Conservation (phyloP, 257 asterid genomes). For the Solanum stenotomum region DNA sequence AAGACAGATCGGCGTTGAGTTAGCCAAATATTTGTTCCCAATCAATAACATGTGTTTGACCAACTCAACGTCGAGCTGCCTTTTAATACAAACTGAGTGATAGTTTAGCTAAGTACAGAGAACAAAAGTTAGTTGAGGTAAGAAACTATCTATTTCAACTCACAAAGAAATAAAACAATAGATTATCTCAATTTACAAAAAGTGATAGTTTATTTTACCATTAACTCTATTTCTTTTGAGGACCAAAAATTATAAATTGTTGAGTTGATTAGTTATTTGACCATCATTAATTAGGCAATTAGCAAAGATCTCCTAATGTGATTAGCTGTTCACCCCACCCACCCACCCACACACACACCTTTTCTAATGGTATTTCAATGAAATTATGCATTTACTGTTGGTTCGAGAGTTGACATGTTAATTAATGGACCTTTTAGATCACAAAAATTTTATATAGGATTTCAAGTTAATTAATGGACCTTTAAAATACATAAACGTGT, state of each 20-base stretch:
- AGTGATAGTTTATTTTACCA: neutral
- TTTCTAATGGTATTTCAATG: no score
- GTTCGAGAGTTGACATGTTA: no score
- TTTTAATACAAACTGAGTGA: neutral
- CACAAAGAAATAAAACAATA: neutral
- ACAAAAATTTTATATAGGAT: neutral
- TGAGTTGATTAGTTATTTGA: neutral
- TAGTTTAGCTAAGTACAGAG: no score
- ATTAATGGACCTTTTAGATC: neutral
- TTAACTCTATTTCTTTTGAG: neutral
- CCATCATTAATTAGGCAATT: neutral
- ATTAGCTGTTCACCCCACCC: no score
- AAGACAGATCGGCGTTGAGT: neutral
- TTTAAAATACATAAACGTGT: neutral
- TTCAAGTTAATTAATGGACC: no score
- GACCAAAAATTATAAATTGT: neutral
- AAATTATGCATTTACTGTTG: neutral
- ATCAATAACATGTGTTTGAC: neutral
- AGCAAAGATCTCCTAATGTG: neutral
- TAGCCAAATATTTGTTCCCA: neutral
- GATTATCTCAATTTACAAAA: no score
- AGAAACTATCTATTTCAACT: neutral
- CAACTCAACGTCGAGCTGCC: neutral
- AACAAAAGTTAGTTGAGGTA: neutral
- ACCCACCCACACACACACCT: no score